Percentiles rank a stretch among this genome's conserved stretches.
phyloP scores from a whole-genome alignment of 345 rosid species.

The Draba incana region DNA sequence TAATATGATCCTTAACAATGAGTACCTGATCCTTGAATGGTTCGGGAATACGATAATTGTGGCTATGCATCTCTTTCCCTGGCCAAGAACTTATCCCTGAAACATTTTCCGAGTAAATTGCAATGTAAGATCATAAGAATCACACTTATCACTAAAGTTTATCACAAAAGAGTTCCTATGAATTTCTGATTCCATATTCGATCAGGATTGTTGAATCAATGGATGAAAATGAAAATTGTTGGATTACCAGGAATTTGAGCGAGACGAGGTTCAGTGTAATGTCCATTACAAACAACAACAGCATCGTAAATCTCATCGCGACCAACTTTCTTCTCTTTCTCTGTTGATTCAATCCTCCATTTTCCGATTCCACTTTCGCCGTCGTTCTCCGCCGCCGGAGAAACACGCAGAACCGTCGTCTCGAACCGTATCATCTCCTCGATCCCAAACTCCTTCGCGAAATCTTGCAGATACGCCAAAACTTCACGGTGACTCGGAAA shows the following conservation, averaged over 20 bases:
- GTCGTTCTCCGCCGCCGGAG: constrained; percentile 9
- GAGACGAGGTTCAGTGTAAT: constrained; percentile 64
- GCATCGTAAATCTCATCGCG: constrained; percentile 64
- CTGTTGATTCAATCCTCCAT: constrained; percentile 63
- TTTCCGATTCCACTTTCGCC: constrained; percentile 45
- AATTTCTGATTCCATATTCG: too few relatives aligned
- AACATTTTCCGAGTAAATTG: background rate
- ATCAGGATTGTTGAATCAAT: too few relatives aligned
- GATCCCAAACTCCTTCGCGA: constrained; percentile 59
- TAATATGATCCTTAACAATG: background rate
- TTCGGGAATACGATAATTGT: constrained; percentile 71
- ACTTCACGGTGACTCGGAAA: constrained; percentile 77
- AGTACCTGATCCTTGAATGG: constrained; percentile 72
- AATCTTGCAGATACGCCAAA: constrained; percentile 60
- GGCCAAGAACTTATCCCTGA: constrained; percentile 82
- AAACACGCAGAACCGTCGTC: constrained; percentile 57
- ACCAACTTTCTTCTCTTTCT: constrained; percentile 24
- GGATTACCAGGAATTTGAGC: constrained; percentile 66
- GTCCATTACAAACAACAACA: constrained; percentile 76
- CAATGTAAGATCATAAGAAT: too few relatives aligned
- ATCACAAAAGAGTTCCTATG: too few relatives aligned
- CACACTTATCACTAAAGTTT: too few relatives aligned
- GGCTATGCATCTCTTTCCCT: constrained; percentile 89
- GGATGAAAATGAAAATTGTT: background rate
- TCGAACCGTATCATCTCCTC: constrained; percentile 68